phyloP scores from a whole-genome alignment of 2,329 filamentous ascomycete species.

The Thermothelomyces thermophilus region DNA sequence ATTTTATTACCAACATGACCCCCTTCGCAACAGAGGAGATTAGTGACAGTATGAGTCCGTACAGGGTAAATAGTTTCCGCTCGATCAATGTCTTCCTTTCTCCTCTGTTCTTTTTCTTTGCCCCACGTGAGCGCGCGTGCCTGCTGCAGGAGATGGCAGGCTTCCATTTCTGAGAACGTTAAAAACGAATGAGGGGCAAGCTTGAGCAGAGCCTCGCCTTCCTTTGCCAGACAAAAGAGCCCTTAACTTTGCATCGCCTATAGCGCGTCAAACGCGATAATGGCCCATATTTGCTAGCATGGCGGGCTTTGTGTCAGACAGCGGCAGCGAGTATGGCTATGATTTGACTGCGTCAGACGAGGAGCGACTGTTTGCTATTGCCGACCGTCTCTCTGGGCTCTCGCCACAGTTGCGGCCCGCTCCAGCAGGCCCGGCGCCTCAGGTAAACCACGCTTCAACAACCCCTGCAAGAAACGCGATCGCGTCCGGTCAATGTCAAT shows the following conservation, averaged over 20 bases:
- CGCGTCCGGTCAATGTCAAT: not conserved
- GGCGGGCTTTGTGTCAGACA: constrained; percentile 17
- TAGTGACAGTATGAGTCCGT: too few species aligned
- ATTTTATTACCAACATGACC: too few species aligned
- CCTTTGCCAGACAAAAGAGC: not conserved
- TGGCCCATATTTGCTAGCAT: constrained; percentile 11
- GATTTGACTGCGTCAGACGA: constrained; percentile 44
- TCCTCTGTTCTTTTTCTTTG: not conserved
- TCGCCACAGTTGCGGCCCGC: constrained; percentile 6
- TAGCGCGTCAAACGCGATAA: not conserved
- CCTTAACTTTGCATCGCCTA: too few species aligned
- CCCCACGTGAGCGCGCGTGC: constrained; percentile 13
- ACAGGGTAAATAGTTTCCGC: too few species aligned
- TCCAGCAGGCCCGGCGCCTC: not conserved
- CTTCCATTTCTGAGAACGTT: not conserved
- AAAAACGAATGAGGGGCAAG: not conserved
- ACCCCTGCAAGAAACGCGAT: not conserved
- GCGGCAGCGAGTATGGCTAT: constrained; percentile 39
- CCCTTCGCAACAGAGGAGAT: too few species aligned
- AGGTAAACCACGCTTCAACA: not conserved
- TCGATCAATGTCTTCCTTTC: too few species aligned
- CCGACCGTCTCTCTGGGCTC: constrained; percentile 16
- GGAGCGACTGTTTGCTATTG: constrained; percentile 31
- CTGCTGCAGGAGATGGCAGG: not conserved
- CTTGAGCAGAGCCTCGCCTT: not conserved